These are phyloP conservation scores for Ascocoryne sarcoides DNA, from an alignment of 2,329 filamentous ascomycete genomes.

Conservation along the genomic window DNA sequence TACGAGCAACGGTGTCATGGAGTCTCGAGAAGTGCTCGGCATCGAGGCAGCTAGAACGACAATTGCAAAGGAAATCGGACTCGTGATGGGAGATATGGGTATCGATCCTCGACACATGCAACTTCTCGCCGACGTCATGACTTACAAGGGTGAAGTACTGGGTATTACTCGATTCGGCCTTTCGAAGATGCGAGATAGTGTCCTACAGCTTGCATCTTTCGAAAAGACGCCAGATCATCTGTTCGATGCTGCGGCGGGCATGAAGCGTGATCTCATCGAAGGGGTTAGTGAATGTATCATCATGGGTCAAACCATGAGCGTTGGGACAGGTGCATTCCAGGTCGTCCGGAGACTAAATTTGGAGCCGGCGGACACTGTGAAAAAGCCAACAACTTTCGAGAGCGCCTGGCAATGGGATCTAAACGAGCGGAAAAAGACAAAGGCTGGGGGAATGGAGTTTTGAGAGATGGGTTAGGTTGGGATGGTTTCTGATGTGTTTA, in stretches of 20 bases:
- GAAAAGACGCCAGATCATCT: conserved; percentile 98
- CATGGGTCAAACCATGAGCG: conserved; percentile 87
- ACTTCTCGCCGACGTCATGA: conserved; percentile 95
- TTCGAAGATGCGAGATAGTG: conserved; percentile 91
- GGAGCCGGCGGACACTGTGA: conserved; percentile 41
- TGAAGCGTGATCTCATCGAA: conserved; percentile 87
- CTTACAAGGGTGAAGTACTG: conserved; percentile 92
- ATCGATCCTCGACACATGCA: conserved; percentile 99
- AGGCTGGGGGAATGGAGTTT: neutral
- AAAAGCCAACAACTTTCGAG: conserved; percentile 58
- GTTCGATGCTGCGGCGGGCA: conserved; percentile 85
- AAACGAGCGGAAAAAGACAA: conserved; percentile 21
- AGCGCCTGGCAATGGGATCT: conserved; percentile 45
- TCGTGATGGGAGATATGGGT: conserved; percentile 87
- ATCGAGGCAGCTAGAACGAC: conserved; percentile 90
- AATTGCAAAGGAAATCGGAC: conserved; percentile 79
- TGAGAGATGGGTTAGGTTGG: neutral
- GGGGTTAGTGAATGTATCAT: conserved; percentile 97
- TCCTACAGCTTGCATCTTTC: conserved; percentile 89
- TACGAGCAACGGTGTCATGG: conserved; percentile 81
- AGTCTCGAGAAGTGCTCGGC: conserved; percentile 76
- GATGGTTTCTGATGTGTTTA: conserved; percentile 1
- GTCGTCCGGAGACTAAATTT: conserved; percentile 73
- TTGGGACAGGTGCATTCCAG: conserved; percentile 89
- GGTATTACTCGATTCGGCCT: conserved; percentile 95